Evolutionary conservation across 768 basidiomycete genomes (phyloP).

Genomic region (Boletus rubroflammeus): DNA sequence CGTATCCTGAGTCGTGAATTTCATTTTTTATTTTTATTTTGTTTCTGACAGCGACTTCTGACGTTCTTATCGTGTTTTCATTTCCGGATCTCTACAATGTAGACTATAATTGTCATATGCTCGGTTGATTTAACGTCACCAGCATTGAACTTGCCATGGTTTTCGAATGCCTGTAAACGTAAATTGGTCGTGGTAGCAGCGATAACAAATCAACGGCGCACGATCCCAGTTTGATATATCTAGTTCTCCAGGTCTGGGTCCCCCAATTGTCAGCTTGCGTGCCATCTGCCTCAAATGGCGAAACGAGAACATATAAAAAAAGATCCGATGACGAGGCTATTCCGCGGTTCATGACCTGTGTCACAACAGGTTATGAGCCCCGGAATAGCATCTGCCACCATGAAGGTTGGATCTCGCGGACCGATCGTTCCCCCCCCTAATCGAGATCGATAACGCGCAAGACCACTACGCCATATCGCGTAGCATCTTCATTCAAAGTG

Average conservation of each 20-base stretch:
- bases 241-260: neutral
- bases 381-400: conserved; percentile 18
- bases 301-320: neutral
- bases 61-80: conserved; percentile 14
- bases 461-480: conserved; percentile 13
- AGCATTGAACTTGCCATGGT: conserved; percentile 4
- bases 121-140: conserved; percentile 14
- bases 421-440: neutral
- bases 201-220: neutral
- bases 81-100: conserved; percentile 19
- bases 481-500: neutral
- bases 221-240: neutral
- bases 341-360: conserved; percentile 14
- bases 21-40: conserved; percentile 9
- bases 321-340: conserved; percentile 11
- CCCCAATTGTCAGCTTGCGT: neutral
- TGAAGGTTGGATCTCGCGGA: conserved; percentile 5
- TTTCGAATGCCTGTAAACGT: conserved; percentile 7
- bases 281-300: neutral
- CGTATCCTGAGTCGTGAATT: conserved; percentile 1
- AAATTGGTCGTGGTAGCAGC: conserved; percentile 6
- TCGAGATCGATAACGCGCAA: neutral
- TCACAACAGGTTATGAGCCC: conserved; percentile 27
- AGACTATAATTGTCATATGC: conserved; percentile 6
- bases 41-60: neutral